These are phyloP conservation scores for Trichothecium roseum DNA, from an alignment of 2,329 filamentous ascomycete genomes.

Conservation along the genomic window DNA sequence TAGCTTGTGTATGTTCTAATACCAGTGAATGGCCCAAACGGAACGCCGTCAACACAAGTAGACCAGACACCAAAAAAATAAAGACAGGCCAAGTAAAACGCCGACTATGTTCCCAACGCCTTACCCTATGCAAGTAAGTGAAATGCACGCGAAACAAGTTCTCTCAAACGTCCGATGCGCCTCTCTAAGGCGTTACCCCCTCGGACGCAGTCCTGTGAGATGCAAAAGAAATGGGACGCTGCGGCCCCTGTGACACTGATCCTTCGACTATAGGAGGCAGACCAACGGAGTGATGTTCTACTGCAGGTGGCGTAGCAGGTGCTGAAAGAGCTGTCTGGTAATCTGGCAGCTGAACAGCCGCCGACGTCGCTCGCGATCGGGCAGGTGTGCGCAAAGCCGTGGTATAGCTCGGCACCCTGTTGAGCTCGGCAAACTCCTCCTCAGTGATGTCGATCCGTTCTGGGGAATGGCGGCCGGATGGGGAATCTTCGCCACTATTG, in stretches of 20 bases:
- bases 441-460: conserved; percentile 48
- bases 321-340: conserved; percentile 52
- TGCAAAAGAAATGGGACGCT: conserved; percentile 14
- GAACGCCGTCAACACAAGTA: too few relatives aligned
- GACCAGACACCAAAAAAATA: too few relatives aligned
- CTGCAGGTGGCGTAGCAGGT: conserved; percentile 35
- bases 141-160: too few relatives aligned
- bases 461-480: conserved; percentile 41
- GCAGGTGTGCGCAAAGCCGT: conserved; percentile 61
- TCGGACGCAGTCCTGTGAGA: conserved; percentile 15
- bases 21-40: too few relatives aligned
- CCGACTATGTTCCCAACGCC: too few relatives aligned
- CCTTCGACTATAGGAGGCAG: conserved; percentile 22
- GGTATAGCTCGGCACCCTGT: conserved; percentile 66
- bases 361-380: conserved; percentile 40
- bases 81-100: too few relatives aligned
- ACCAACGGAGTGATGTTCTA: conserved; percentile 16
- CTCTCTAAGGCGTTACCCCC: too few relatives aligned
- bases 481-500: conserved; percentile 36
- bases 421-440: conserved; percentile 53
- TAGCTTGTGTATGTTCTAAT: too few relatives aligned
- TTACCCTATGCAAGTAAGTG: too few relatives aligned
- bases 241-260: too few relatives aligned
- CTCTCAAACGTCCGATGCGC: too few relatives aligned
- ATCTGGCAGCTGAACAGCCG: conserved; percentile 47